Conservation (phyloP, 805 yeast species). For the Wickerhamiella vanderwaltii region DNA sequence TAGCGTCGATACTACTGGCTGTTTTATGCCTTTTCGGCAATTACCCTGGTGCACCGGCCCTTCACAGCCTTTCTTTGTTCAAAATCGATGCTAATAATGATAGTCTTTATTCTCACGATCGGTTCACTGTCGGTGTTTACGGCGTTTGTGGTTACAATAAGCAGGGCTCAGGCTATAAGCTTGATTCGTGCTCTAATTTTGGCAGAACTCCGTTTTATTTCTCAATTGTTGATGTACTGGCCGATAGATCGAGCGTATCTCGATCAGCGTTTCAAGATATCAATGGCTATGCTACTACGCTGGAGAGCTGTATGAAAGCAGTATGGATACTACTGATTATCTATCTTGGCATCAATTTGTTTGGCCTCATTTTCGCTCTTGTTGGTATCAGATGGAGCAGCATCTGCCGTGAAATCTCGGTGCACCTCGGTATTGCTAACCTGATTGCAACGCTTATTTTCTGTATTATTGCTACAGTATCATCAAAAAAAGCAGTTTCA, state of each 20-base stretch:
- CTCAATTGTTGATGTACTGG: slow-evolving; percentile 1
- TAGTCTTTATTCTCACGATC: background rate
- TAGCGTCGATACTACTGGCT: slow-evolving; percentile 1
- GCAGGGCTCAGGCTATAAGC: background rate
- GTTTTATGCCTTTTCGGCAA: slow-evolving; percentile 2
- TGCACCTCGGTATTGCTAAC: slow-evolving; percentile 6
- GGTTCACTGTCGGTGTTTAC: slow-evolving; percentile 2
- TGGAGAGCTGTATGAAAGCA: slow-evolving; percentile 8
- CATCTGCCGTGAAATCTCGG: slow-evolving; percentile 7
- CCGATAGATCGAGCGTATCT: background rate
- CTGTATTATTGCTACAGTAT: background rate
- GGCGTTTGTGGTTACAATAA: slow-evolving; percentile 1
- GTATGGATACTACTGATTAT: slow-evolving; percentile 7
- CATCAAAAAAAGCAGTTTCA: background rate
- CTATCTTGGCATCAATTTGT: slow-evolving; percentile 3
- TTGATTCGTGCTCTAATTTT: background rate
- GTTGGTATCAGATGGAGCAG: slow-evolving; percentile 9
- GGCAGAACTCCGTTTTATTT: slow-evolving; percentile 6
- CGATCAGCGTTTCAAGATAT: background rate
- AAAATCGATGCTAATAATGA: slow-evolving; percentile 2
- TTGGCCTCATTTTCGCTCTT: slow-evolving; percentile 1
- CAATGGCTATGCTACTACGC: background rate
- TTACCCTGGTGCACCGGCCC: slow-evolving; percentile 1
- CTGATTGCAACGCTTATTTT: background rate
- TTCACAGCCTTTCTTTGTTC: background rate